Base-by-base conservation (phyloP, 495 filamentous ascomycete genomes). In the Neurospora sp. region DNA sequence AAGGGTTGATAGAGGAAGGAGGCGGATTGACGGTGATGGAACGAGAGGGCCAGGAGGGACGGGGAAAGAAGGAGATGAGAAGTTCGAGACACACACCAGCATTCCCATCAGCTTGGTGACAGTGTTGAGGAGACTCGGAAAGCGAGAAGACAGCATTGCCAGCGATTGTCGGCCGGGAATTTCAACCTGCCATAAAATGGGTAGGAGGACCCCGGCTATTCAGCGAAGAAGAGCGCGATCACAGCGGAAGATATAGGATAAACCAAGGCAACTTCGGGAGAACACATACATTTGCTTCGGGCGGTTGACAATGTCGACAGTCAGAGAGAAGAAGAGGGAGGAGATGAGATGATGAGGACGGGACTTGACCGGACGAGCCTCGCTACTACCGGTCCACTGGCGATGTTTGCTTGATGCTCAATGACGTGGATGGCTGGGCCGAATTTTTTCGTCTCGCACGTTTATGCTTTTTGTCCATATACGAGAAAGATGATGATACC, bases 401-500 rank as follows among this genome's bases (percentile, higher is more conserved):
- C 53, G 27, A 65, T 18, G 27, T 3, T 37, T 16, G 47, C 47
- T 59, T 59, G 10, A 59, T 31, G 47, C 47, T 65, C 27, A 16
- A 31, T 61, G 53, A 35, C 3, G 53, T 61, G 22, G 53, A 16
- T 61, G 53, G 53, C 22, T 35, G 27, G 53, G 53, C 53, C 27
- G 53, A 27, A 61, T 8, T 65, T 61, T 65, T 6, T 9, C 4
- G 53, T 35, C 14, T 35, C 53, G 27, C 53, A 35, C 53, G 53
- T 31, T 35, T 16, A 65, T 8, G 53, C 27, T 35, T 61, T 61
- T 65, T 35, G 53, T 65, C 27, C 53, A 65, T 65, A 35, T 35
- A 65, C 53, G 53, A 61, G 53, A 65, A 65, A 65, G 53, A 65
- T 65, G 53, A 65, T 65, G 53, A 65, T 65, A 65, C 53, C 53